Evolutionary conservation across 805 yeast species (phyloP), one percentile per base, ranked within the genome.

Genomic region (Cyberlindnera euphorbiae): DNA sequence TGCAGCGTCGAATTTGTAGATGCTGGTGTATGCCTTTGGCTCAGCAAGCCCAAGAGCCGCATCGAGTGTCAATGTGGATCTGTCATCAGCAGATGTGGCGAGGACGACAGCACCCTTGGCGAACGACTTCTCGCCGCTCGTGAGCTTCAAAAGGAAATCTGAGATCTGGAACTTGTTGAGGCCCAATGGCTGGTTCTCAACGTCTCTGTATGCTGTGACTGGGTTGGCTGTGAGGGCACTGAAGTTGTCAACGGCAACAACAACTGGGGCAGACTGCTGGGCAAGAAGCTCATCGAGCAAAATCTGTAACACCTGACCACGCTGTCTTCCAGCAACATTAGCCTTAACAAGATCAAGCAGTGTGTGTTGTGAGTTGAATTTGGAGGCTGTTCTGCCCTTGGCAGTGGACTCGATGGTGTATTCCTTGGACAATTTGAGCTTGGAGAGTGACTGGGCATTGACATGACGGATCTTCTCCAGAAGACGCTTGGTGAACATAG

Each of bases 161-260:
- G 82, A 78, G 15, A 86, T 52, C 55, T 84, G 88, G 30, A 88
- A 69, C 19, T 80, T 72, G 16, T 69, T 66, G 41, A 79, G 67
- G 47, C 75, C 75, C 38, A 88, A 71, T 8, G 69, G 69, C 27
- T 63, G 56, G 60, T 78, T 77, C 17, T 74, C 64, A 1, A 69
- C 58, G 52, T 79, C 71, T 48, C 73, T 71, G 62, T 88, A 86
- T 27, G 62, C 67, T 8, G 95, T 74, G 35, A 59, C 59, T 6
- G 82, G 69, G 21, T 61, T 51, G 26, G 77, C 71, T 10, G 77
- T 56, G 39, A 85, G 60, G 4, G 79, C 75, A 41, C 85, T 78
- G 53, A 86, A 69, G 53, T 83, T 79, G 57, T 88, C 97, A 28
- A 87, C 68, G 3, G 94, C 69, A 28, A 86, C 65, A 33, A 74